Base-by-base conservation (phyloP, 768 basidiomycete species). In the Suillus subaureus region DNA sequence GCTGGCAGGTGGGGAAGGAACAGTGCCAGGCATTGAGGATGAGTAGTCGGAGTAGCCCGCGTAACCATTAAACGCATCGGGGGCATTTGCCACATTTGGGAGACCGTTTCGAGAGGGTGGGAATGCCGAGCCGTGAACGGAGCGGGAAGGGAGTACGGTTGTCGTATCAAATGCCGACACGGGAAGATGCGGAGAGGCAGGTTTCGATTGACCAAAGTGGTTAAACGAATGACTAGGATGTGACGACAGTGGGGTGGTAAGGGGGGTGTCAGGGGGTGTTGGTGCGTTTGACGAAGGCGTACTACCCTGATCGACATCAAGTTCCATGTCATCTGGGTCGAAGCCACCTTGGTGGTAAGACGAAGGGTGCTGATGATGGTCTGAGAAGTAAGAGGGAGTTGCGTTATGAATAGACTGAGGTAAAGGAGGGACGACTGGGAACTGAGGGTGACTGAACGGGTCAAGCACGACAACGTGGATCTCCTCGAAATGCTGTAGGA, bases 401-500 rank as follows among this genome's bases (percentile, higher is more conserved):
- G 61, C 76, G 54, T 64, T 76, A 76, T 28, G 84, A 79, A 65
- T 35, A 9, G 66, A 73, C 16, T 70, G 52, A 28, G 68, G 71
- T 26, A 71, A 21, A 74, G 65, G 81, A 75, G 70, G 85, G 4
- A 69, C 42, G 47, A 67, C 61, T 18, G 70, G 70, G 67, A 69
- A 47, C 40, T 72, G 74, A 21, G 72, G 75, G 11, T 84, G 79
- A 15, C 73, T 75, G 42, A 74, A 79, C 18, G 81, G 78, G 67
- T 84, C 81, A 51, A 90, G 75, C 65, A 94, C 87, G 72, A 92
- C 84, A 74, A 96, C 91, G 74, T 97, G 95, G 56, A 89, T 89
- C 66, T 94, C 91, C 72, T 97, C 95, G 69, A 96, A 96, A 74
- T 97, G 95, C 77, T 96, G 93, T 3, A 97, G 84, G 11, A 97